Conservation (phyloP, 345 rosid genomes). For the Mercurialis annua region DNA sequence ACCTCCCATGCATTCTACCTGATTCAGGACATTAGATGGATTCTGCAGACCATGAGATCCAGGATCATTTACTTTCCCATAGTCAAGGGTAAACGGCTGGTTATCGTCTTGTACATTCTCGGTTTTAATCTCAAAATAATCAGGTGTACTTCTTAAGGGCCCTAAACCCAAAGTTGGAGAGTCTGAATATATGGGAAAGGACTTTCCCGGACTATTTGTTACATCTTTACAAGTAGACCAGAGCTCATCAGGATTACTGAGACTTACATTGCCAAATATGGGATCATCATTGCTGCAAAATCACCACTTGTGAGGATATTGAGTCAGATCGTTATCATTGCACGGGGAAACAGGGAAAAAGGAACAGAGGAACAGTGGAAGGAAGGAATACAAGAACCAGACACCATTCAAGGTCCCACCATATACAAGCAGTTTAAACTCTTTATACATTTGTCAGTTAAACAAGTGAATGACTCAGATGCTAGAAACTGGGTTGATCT, state of each 20-base stretch:
- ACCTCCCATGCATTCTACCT: constrained; percentile 35
- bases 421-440: constrained; percentile 4
- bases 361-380: neutral
- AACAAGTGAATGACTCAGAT: neutral
- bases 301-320: constrained; percentile 85
- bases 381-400: neutral
- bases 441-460: neutral
- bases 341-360: constrained; percentile 1
- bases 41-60: constrained; percentile 40
- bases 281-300: constrained; percentile 95
- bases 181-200: constrained; percentile 43
- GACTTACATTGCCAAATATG: constrained; percentile 68
- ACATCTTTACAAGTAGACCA: constrained; percentile 75
- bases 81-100: constrained; percentile 30
- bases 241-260: constrained; percentile 60
- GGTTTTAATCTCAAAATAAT: constrained; percentile 38
- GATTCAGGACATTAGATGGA: constrained; percentile 23
- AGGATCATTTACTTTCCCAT: constrained; percentile 38
- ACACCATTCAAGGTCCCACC: neutral
- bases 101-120: constrained; percentile 38
- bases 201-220: constrained; percentile 44
- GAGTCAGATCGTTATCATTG: constrained; percentile 52
- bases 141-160: constrained; percentile 34
- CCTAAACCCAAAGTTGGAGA: constrained; percentile 47
- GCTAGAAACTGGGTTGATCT: neutral